phyloP scores from a whole-genome alignment of 176 grass and related monocot species.

The Themeda triandra region DNA sequence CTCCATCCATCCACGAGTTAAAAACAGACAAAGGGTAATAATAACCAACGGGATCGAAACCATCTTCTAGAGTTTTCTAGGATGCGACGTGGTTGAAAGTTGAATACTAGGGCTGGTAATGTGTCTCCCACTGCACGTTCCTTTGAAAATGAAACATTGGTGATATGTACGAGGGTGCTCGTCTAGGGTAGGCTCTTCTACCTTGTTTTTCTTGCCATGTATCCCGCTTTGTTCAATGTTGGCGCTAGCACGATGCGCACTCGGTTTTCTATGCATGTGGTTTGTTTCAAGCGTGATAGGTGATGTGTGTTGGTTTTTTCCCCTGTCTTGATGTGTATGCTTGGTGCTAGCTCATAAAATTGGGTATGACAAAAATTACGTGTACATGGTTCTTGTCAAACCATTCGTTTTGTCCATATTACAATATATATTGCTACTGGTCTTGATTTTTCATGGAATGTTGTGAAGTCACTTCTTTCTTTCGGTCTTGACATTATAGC shows the following conservation, averaged over 20 bases:
- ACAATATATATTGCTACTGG: not conserved
- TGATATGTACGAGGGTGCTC: not conserved
- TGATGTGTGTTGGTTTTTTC: not conserved
- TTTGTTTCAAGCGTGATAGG: not conserved
- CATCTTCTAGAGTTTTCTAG: not conserved
- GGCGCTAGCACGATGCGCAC: not conserved
- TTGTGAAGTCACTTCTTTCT: not conserved
- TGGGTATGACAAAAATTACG: not conserved
- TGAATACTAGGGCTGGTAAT: not conserved
- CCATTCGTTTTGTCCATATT: not conserved
- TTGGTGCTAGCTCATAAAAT: not conserved
- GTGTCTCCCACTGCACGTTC: not conserved
- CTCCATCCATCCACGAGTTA: not conserved
- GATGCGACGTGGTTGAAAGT: not conserved
- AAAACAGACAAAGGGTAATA: not conserved
- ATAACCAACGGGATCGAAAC: not conserved
- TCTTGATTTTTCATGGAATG: not conserved
- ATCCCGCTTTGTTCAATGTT: not conserved
- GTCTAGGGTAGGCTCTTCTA: too few species aligned
- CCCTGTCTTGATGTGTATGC: not conserved
- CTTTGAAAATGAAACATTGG: not conserved
- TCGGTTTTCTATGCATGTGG: not conserved
- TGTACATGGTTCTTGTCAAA: not conserved
- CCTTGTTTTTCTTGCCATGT: not conserved
- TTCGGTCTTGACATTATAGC: not conserved